A percentile compares a stretch with the other conserved stretches of the same genome.
Conservation (phyloP, 2,329 filamentous ascomycete genomes). For the Botrytis pseudocinerea region DNA sequence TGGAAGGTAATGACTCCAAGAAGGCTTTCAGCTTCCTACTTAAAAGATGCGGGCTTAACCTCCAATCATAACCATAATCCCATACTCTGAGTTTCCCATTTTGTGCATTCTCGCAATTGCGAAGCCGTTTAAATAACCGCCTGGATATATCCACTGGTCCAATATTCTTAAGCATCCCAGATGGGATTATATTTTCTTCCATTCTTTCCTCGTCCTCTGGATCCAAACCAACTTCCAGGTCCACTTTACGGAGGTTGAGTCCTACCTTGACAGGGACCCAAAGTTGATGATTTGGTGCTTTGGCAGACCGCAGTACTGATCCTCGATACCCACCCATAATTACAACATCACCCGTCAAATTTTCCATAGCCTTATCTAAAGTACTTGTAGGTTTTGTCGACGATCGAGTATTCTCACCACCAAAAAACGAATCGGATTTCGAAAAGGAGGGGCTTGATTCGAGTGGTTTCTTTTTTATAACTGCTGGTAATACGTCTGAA, state of each 20-base stretch:
- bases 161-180: constrained; percentile 87
- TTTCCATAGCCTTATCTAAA: constrained; percentile 57
- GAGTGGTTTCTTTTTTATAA: constrained; percentile 31
- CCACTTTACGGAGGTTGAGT: constrained; percentile 85
- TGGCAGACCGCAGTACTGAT: constrained; percentile 81
- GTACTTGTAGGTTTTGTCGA: constrained; percentile 35
- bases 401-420: constrained; percentile 26
- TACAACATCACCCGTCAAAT: constrained; percentile 80
- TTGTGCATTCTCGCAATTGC: constrained; percentile 70
- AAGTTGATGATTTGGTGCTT: constrained; percentile 78
- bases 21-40: constrained; percentile 72
- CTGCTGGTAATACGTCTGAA: constrained; percentile 36
- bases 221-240: constrained; percentile 82
- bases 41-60: constrained; percentile 76
- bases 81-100: constrained; percentile 74
- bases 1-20: constrained; percentile 72
- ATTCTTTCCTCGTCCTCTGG: constrained; percentile 81
- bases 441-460: constrained; percentile 28
- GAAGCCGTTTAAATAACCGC: constrained; percentile 75
- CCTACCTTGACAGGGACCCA: constrained; percentile 96
- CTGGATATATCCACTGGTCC: constrained; percentile 88
- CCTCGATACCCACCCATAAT: constrained; percentile 89
- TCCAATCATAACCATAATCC: constrained; percentile 95
- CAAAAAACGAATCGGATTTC: constrained; percentile 27
- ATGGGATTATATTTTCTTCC: constrained; percentile 79